A percentile compares a stretch with the other conserved stretches of the same genome.
These are phyloP conservation scores for Aspergillus neoniger DNA, from an alignment of 2,329 filamentous ascomycete species.

Conservation along the genomic window DNA sequence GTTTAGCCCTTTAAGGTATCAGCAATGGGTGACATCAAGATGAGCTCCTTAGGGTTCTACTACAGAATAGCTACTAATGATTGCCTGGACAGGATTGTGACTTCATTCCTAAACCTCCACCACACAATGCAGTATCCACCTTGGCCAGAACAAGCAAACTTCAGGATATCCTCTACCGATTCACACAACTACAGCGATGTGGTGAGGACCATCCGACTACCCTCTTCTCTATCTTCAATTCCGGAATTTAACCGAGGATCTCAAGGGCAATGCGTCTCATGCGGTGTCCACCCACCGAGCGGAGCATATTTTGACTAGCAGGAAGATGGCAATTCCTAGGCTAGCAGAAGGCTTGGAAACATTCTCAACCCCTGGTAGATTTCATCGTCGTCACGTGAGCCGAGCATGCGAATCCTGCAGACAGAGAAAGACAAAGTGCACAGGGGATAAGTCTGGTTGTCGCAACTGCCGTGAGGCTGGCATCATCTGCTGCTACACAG, in stretches of 20 bases:
- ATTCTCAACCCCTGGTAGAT: conserved; percentile 36
- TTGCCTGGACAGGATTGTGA: too few relatives aligned
- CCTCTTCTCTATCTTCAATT: neutral
- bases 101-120: neutral
- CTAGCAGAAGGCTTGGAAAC: conserved; percentile 36
- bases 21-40: neutral
- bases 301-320: conserved; percentile 22
- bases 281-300: conserved; percentile 26
- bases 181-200: neutral
- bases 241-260: neutral
- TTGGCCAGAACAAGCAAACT: neutral
- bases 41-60: neutral
- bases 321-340: conserved; percentile 42
- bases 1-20: neutral
- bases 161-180: neutral
- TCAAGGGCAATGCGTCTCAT: conserved; percentile 29
- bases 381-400: conserved; percentile 41
- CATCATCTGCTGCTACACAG: conserved; percentile 48
- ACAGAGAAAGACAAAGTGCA: conserved; percentile 50
- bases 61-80: neutral
- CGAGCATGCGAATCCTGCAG: conserved; percentile 50
- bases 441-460: conserved; percentile 47
- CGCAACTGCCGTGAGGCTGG: conserved; percentile 47
- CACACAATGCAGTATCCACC: neutral
- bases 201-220: neutral